phyloP scores from a whole-genome alignment of 2,329 filamentous ascomycete species.

The Clonostachys solani region DNA sequence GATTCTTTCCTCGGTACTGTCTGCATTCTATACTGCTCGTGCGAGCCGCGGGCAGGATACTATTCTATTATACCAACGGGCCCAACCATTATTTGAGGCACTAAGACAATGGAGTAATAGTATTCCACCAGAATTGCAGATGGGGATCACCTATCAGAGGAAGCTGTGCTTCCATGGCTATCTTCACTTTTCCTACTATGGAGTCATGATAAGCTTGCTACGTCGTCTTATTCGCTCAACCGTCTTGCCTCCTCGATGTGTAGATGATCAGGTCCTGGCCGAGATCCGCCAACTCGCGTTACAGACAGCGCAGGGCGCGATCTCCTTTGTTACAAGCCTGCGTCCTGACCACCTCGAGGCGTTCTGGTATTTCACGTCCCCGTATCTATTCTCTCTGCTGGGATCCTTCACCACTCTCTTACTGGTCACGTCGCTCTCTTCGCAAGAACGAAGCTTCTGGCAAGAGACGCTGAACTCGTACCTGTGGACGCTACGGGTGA shows the following conservation, averaged over 20 bases:
- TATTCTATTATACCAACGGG: slow-evolving; percentile 34
- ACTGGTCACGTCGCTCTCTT: slow-evolving; percentile 22
- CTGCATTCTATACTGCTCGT: slow-evolving; percentile 33
- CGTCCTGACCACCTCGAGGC: slow-evolving; percentile 31
- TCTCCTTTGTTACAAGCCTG: slow-evolving; percentile 23
- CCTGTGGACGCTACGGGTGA: slow-evolving; percentile 24
- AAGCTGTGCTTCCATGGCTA: slow-evolving; percentile 34
- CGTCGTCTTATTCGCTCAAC: slow-evolving; percentile 33
- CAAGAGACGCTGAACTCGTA: slow-evolving; percentile 25
- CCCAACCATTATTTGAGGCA: slow-evolving; percentile 40
- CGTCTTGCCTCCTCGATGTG: slow-evolving; percentile 18
- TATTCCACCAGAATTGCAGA: slow-evolving; percentile 33
- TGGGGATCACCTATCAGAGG: slow-evolving; percentile 32
- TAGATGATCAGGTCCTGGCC: slow-evolving; percentile 16
- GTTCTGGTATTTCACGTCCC: slow-evolving; percentile 32
- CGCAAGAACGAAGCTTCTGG: slow-evolving; percentile 22
- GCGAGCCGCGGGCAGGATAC: slow-evolving; percentile 21
- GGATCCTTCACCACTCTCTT: slow-evolving; percentile 31
- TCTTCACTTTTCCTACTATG: slow-evolving; percentile 40
- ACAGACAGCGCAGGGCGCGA: slow-evolving; percentile 21
- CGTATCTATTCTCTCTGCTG: slow-evolving; percentile 31
- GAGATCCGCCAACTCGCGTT: slow-evolving; percentile 22
- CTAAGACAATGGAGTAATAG: slow-evolving; percentile 41
- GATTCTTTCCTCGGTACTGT: slow-evolving; percentile 40
- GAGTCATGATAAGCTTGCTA: slow-evolving; percentile 38